Conservation (phyloP, 345 rosid species). For the Sonneratia caseolaris region DNA sequence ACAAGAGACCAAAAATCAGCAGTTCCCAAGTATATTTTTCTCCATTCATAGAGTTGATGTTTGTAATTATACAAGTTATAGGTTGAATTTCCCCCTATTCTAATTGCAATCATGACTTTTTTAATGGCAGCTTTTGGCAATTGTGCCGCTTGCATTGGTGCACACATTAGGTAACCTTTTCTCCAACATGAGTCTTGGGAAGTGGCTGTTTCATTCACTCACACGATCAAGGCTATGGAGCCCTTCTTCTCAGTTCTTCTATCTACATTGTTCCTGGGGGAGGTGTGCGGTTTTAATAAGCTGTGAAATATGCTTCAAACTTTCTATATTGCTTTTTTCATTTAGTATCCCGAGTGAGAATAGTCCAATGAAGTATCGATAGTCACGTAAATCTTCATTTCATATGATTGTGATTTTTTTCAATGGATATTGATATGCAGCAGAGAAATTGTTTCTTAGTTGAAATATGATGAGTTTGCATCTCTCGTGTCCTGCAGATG, state of each 20-base stretch:
- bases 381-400: too few relatives aligned
- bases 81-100: neutral
- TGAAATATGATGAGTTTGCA: neutral
- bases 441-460: neutral
- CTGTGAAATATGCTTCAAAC: neutral
- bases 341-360: neutral
- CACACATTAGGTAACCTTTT: conserved; percentile 87
- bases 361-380: neutral
- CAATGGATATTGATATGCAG: neutral
- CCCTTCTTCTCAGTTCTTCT: conserved; percentile 96
- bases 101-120: conserved; percentile 10
- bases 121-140: conserved; percentile 56
- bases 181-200: conserved; percentile 96
- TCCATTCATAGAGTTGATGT: neutral
- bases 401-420: neutral
- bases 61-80: neutral
- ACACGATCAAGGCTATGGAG: conserved; percentile 97
- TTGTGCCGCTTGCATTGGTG: conserved; percentile 80
- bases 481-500: conserved; percentile 27
- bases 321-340: neutral
- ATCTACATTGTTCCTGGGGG: conserved; percentile 91
- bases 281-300: conserved; percentile 33
- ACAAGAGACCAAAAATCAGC: conserved; percentile 67
- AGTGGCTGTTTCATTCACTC: conserved; percentile 98
- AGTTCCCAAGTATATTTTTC: conserved; percentile 40